Conservation (phyloP, 2,329 filamentous ascomycete species). For the Aspergillus candidus region DNA sequence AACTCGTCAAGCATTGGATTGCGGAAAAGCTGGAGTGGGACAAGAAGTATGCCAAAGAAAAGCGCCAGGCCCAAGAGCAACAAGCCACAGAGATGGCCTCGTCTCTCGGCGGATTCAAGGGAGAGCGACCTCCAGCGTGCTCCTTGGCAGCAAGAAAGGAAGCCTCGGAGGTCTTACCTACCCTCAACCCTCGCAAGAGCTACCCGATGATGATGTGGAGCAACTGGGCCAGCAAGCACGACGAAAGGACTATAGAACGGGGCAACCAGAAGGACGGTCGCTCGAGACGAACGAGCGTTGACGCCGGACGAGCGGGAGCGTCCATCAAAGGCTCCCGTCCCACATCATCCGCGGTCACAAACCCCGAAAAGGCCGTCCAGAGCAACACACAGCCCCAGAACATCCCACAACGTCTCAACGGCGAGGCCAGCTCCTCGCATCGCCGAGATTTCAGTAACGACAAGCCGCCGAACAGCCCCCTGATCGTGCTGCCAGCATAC, state of each 20-base stretch:
- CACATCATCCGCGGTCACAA: no score
- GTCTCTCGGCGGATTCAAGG: constrained; percentile 66
- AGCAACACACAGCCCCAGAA: no score
- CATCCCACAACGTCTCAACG: not conserved
- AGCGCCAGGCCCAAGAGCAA: constrained; percentile 65
- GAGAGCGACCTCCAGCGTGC: constrained; percentile 75
- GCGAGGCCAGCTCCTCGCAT: not conserved
- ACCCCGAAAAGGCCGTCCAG: no score
- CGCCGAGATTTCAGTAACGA: constrained; percentile 3
- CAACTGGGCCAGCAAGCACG: constrained; percentile 82
- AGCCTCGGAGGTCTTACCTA: constrained; percentile 26
- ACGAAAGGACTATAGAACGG: constrained; percentile 60
- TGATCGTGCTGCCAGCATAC: constrained; percentile 25
- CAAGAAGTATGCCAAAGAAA: constrained; percentile 61
- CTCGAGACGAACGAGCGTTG: constrained; percentile 21
- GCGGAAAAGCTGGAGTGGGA: constrained; percentile 68
- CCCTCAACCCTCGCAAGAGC: constrained; percentile 48
- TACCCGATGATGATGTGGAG: constrained; percentile 79
- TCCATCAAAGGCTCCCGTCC: constrained; percentile 11
- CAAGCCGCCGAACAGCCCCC: constrained; percentile 15
- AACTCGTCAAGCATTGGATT: constrained; percentile 78
- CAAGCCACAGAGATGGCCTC: constrained; percentile 65
- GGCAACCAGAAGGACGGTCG: constrained; percentile 21
- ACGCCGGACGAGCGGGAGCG: constrained; percentile 22
- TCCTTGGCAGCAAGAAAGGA: constrained; percentile 67